Conservation (phyloP, 2,329 filamentous ascomycete species). For the Colletotrichum musae region DNA sequence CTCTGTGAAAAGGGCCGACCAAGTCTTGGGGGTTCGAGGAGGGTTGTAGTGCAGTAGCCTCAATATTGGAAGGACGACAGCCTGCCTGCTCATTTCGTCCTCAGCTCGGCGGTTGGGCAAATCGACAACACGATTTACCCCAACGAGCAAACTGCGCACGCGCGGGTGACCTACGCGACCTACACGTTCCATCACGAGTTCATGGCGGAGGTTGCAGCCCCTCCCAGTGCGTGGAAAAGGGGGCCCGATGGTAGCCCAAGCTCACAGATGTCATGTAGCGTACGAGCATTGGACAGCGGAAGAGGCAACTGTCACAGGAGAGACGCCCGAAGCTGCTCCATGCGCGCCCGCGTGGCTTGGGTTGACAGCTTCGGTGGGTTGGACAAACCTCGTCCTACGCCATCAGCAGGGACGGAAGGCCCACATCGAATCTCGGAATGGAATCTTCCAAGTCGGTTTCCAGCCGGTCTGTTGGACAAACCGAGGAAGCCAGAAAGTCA, state of each 20-base stretch:
- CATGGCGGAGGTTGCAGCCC: conserved; percentile 21
- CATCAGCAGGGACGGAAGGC: neutral
- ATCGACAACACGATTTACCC: neutral
- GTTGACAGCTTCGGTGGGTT: conserved; percentile 25
- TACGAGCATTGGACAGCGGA: neutral
- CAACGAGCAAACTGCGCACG: neutral
- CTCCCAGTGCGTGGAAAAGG: conserved; percentile 5
- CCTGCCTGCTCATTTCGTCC: too few relatives aligned
- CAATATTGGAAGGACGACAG: neutral
- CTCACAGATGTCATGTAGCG: neutral
- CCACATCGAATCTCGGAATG: neutral
- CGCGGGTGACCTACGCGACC: conserved; percentile 3
- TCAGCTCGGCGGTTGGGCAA: too few relatives aligned
- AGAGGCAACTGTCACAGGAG: neutral
- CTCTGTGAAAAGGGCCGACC: conserved; percentile 35
- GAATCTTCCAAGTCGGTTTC: neutral
- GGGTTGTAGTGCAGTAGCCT: conserved; percentile 37
- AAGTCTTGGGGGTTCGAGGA: conserved; percentile 8
- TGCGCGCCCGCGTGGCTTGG: conserved; percentile 18
- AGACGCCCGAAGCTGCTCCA: conserved; percentile 10
- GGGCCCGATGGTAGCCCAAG: conserved; percentile 24
- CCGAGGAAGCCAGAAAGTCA: too few relatives aligned
- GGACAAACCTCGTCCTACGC: conserved; percentile 9
- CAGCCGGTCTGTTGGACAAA: too few relatives aligned
- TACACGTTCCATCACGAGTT: conserved; percentile 11